A percentile compares a stretch with the other conserved stretches of the same genome.
Evolutionary conservation across 495 filamentous ascomycete genomes (phyloP).

Genomic region (Talaromyces nanjingensis): DNA sequence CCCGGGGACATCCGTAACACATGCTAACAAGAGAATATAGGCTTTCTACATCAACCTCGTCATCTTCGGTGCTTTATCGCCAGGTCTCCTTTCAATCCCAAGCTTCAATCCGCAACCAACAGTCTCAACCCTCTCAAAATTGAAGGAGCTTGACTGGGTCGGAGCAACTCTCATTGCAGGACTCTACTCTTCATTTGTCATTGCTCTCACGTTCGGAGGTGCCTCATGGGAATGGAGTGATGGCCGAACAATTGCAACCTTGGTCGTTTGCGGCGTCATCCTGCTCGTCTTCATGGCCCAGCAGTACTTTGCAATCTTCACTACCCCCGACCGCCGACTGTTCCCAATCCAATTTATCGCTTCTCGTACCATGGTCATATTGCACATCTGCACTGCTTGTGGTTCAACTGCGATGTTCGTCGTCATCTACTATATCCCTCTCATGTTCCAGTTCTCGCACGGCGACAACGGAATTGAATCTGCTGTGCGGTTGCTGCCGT

Average conservation of each 20-base stretch:
- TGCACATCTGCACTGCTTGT: conserved; percentile 10
- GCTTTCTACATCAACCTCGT: conserved; percentile 46
- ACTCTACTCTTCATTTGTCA: conserved; percentile 17
- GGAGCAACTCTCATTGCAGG: conserved; percentile 20
- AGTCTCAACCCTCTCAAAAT: conserved; percentile 10
- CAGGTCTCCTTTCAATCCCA: conserved; percentile 46
- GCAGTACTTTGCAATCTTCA: conserved; percentile 46
- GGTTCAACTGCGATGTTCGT: conserved; percentile 11
- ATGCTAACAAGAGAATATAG: not conserved
- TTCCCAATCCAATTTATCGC: conserved; percentile 47
- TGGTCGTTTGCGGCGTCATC: conserved; percentile 15
- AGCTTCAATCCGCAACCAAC: conserved; percentile 12
- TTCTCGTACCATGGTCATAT: conserved; percentile 13
- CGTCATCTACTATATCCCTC: conserved; percentile 43
- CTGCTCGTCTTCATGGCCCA: conserved; percentile 25
- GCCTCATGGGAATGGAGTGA: conserved; percentile 21
- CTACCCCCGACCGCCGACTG: conserved; percentile 32
- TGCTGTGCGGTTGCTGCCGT: conserved; percentile 29
- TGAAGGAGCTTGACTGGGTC: conserved; percentile 27
- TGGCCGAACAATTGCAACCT: conserved; percentile 19
- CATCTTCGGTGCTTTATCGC: conserved; percentile 41
- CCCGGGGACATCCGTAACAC: not conserved
- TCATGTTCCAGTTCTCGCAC: conserved; percentile 39
- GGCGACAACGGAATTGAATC: conserved; percentile 26
- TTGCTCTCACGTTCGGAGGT: conserved; percentile 29